Evolutionary conservation across 768 basidiomycete species (phyloP), one percentile per base, ranked within the genome.

Genomic region (Mycena pura): DNA sequence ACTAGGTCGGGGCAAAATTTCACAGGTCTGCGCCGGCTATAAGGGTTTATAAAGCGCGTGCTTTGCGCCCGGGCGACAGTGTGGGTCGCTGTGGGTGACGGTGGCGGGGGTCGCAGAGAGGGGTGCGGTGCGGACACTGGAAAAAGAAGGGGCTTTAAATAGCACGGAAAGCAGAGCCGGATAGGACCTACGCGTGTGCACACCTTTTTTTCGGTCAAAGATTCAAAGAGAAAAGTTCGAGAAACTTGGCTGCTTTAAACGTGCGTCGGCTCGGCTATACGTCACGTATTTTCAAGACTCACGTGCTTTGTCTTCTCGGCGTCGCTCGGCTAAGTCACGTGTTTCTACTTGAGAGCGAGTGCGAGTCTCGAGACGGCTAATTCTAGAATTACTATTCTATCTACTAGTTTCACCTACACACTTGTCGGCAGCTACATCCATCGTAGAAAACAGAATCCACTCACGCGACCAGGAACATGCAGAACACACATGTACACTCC

Each of bases 401-500:
- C 77, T 84, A 92, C 77, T 92, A 91, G 72, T 92, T 91, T 91
- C 91, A 92, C 67, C 90, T 91, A 59, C 29, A 51, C 38, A 25
- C 27, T 10, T 46, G 53, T 54, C 51, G 49, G 66, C 65, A 48
- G 64, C 56, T 54, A 8, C 25, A 31, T 38, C 8, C 49, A 29
- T 47, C 56, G 47, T 38, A 66, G 34, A 43, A 49, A 31, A 57
- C 28, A 63, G 49, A 70, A 28, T 49, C 49, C 65, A 85, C 91
- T 86, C 84, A 94, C 91, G 92, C 92, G 73, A 94, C 92, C 71
- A 91, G 73, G 74, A 93, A 89, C 94, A 96, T 96, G 80, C 93
- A 95, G 71, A 66, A 96, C 94, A 28, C 94, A 94, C 73, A 96
- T 84, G 46, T 86, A 86, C 94, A 96, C 96, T 60, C 93, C 94